Evolutionary conservation across 208 protist species (phyloP).

Genomic region (Acanthamoeba divionensis): DNA sequence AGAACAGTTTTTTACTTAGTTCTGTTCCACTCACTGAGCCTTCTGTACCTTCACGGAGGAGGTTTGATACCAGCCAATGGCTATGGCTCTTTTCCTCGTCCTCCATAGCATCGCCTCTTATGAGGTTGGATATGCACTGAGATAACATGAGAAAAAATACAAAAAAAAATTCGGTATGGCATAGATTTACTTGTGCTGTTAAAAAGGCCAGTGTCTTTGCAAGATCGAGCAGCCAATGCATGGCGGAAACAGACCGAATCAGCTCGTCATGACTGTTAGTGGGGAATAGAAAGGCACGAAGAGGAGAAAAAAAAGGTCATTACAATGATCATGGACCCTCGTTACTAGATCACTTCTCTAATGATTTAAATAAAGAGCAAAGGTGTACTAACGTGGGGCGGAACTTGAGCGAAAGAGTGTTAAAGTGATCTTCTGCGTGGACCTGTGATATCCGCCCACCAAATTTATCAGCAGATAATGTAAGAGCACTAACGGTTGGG

Average conservation of each 20-base stretch:
- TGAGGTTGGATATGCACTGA: not conserved
- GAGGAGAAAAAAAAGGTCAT: too few species aligned
- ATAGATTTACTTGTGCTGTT: too few species aligned
- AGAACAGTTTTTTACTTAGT: not conserved
- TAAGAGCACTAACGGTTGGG: not conserved
- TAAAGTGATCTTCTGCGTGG: too few species aligned
- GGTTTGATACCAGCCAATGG: conserved; percentile 42
- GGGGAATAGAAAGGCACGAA: too few species aligned
- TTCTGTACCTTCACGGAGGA: not conserved
- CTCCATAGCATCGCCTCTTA: not conserved
- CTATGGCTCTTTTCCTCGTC: not conserved
- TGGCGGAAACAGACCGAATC: not conserved
- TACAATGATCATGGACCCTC: too few species aligned
- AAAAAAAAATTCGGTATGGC: too few species aligned
- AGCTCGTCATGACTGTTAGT: too few species aligned
- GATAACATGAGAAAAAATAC: too few species aligned
- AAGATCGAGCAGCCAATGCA: conserved; percentile 33
- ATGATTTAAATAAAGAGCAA: too few species aligned
- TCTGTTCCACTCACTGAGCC: not conserved
- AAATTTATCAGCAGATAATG: not conserved
- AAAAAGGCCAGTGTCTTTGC: not conserved
- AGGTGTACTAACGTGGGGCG: too few species aligned
- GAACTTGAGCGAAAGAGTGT: too few species aligned
- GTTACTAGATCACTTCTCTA: too few species aligned
- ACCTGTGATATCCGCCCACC: not conserved